phyloP scores from a whole-genome alignment of 2,329 filamentous ascomycete species.

The Alternaria sp. region DNA sequence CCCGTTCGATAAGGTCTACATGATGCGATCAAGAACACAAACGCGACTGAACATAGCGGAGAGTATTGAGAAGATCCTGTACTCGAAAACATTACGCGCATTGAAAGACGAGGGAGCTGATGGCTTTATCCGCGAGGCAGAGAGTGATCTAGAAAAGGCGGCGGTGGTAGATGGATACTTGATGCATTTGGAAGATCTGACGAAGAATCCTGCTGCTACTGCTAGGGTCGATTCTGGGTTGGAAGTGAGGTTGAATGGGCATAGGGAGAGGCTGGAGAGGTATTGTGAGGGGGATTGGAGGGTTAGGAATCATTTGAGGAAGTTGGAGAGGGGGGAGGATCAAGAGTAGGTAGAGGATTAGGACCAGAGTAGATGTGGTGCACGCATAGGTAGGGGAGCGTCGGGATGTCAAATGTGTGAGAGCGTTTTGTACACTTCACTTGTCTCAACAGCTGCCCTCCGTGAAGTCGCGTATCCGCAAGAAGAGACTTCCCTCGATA shows the following conservation, averaged over 20 bases:
- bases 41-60: background rate
- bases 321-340: background rate
- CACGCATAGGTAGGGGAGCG: background rate
- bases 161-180: background rate
- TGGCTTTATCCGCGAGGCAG: background rate
- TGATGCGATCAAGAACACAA: background rate
- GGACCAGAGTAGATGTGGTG: background rate
- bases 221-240: background rate
- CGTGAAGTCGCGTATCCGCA: no score
- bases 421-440: background rate
- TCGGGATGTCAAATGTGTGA: background rate
- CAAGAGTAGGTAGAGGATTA: rapidly evolving
- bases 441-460: background rate
- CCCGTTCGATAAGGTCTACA: background rate
- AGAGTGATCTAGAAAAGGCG: background rate
- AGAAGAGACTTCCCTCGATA: no score
- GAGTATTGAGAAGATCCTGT: background rate
- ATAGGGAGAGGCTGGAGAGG: background rate
- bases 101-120: background rate
- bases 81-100: background rate
- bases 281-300: background rate
- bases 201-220: background rate
- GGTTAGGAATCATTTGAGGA: background rate
- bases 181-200: background rate
- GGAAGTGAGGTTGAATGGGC: background rate